phyloP scores from a whole-genome alignment of 768 basidiomycete species.

The Psilocybe azurescens region DNA sequence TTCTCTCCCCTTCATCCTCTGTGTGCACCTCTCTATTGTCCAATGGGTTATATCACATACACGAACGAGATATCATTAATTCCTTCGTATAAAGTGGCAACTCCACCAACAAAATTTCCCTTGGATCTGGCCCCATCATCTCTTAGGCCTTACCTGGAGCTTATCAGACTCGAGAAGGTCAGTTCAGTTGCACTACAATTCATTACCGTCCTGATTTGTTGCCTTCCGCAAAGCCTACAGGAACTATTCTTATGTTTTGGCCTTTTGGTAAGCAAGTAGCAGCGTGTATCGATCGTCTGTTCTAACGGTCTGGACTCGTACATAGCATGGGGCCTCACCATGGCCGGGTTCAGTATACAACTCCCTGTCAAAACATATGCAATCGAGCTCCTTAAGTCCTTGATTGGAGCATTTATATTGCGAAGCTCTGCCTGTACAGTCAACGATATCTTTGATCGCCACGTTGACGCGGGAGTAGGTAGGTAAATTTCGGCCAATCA shows the following conservation, averaged over 20 bases:
- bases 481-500: slow-evolving; percentile 30
- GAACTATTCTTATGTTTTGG: slow-evolving; percentile 58
- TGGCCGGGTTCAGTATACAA: slow-evolving; percentile 46
- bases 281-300: background rate
- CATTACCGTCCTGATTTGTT: background rate
- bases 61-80: slow-evolving; percentile 15
- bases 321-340: slow-evolving; percentile 54
- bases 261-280: slow-evolving; percentile 45
- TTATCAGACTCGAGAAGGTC: slow-evolving; percentile 57
- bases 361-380: slow-evolving; percentile 38
- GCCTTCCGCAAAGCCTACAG: slow-evolving; percentile 43
- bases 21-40: background rate
- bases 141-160: slow-evolving; percentile 49
- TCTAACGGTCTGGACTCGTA: background rate
- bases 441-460: slow-evolving; percentile 60
- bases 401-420: slow-evolving; percentile 45
- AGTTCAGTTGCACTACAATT: background rate
- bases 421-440: slow-evolving; percentile 58
- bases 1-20: background rate
- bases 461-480: slow-evolving; percentile 61
- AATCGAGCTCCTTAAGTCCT: slow-evolving; percentile 35
- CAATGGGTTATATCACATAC: slow-evolving; percentile 14
- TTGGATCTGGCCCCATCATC: slow-evolving; percentile 34
- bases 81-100: slow-evolving; percentile 7
- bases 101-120: slow-evolving; percentile 32